phyloP scores from a whole-genome alignment of 176 grass and related monocot species.

The Carex littledalei region DNA sequence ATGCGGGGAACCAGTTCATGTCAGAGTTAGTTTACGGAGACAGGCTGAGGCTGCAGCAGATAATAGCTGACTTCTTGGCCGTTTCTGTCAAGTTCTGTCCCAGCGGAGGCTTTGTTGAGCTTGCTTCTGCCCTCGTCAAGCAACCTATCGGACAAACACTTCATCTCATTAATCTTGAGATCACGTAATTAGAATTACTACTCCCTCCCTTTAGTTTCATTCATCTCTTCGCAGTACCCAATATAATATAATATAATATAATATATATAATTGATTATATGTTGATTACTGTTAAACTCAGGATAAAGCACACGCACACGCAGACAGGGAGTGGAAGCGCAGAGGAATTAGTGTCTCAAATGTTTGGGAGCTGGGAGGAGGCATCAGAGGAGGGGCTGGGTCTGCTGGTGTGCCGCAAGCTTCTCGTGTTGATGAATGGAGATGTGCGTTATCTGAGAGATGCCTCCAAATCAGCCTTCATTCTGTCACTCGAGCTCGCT shows the following conservation, averaged over 20 bases:
- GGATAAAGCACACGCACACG: constrained; percentile 43
- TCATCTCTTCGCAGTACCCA: neutral
- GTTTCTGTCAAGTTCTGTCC: constrained; percentile 83
- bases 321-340: constrained; percentile 37
- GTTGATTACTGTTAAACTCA: constrained; percentile 6
- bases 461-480: constrained; percentile 64
- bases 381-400: constrained; percentile 58
- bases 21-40: constrained; percentile 66
- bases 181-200: constrained; percentile 35
- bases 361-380: constrained; percentile 54
- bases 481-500: constrained; percentile 69
- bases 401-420: constrained; percentile 70
- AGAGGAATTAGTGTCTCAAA: constrained; percentile 62
- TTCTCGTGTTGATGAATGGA: constrained; percentile 88
- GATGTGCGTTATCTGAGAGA: constrained; percentile 68
- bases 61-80: constrained; percentile 67
- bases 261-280: neutral
- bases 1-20: constrained; percentile 42
- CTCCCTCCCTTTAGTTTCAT: neutral
- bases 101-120: constrained; percentile 59
- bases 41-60: constrained; percentile 73
- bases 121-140: constrained; percentile 48
- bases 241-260: too few species aligned
- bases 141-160: constrained; percentile 66
- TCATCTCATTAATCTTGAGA: constrained; percentile 64